Evolutionary conservation across 345 rosid genomes (phyloP).

Genomic region (Gossypium sturtianum): DNA sequence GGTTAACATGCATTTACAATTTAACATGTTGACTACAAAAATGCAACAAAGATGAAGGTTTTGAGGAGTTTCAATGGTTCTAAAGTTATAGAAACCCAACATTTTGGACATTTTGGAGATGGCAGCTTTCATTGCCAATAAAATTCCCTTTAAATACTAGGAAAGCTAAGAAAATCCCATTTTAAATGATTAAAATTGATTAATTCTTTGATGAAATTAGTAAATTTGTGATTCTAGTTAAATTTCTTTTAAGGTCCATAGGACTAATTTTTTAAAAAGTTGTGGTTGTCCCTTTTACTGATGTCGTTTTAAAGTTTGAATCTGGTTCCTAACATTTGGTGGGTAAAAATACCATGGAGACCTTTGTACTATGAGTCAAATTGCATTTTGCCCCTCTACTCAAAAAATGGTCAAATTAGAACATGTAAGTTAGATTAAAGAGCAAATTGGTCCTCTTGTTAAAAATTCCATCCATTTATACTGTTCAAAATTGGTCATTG

Average conservation of each 20-base stretch:
- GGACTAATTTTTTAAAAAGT: too few relatives aligned
- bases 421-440: too few relatives aligned
- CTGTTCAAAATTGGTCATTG: accelerated
- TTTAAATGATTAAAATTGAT: not conserved
- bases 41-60: conserved; percentile 33
- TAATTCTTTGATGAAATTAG: not conserved
- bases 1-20: conserved; percentile 14
- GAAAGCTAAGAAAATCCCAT: conserved; percentile 25
- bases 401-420: too few relatives aligned
- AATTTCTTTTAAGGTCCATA: too few relatives aligned
- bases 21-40: conserved; percentile 29
- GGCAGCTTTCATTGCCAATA: conserved; percentile 15
- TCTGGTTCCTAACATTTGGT: too few relatives aligned
- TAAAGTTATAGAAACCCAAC: conserved; percentile 22
- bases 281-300: too few relatives aligned
- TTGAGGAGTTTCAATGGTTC: conserved; percentile 28
- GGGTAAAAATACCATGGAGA: too few relatives aligned
- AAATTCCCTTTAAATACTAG: conserved; percentile 21
- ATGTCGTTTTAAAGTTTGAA: too few relatives aligned
- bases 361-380: too few relatives aligned
- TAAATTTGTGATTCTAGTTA: not conserved
- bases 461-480: too few relatives aligned
- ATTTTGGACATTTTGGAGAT: conserved; percentile 18
- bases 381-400: too few relatives aligned
- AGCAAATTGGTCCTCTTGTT: too few relatives aligned